Base-by-base conservation (phyloP, 2,329 filamentous ascomycete genomes). In the Calonectria multiphialidica region DNA sequence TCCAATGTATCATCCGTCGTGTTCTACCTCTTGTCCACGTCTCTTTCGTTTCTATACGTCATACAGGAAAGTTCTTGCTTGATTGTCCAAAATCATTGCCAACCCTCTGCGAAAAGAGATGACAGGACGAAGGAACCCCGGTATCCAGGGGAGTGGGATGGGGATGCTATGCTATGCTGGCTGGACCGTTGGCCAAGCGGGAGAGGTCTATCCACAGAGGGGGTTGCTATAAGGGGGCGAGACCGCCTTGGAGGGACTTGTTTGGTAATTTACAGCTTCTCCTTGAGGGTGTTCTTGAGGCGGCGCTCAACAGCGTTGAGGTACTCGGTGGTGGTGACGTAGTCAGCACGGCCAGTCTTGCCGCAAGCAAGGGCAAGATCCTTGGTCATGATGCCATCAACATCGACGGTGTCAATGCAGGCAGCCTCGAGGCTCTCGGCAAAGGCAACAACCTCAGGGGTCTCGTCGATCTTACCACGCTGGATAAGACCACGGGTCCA, bases 351-450 rank as follows among this genome's bases (percentile, higher is more conserved):
- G 74, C 91, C 93, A 80, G 93, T 95, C 90, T 96, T 96, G 81
- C 97, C 97, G 84, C 94, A 97, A 61, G 96, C 94, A 72, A 98
- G 91, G n/a, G 97, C 97, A 80, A 99, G 87, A 86, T 99, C 97
- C 92, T 99, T 99, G 85, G 97, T 99, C 97, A 98, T 99, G 88
- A 98, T 94, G 75, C 94, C 94, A 82, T 98, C 96, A 71, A 94
- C 85, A 83, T 98, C 94, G 78, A 99, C 97, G 30, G 96, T 96
- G 84, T 98, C 95, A 72, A 98, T 89, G 84, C 97, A 98, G 44
- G 97, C 97, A 85, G 94, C 90, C 90, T 99, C 97, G 68, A 99
- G 91, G 82, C 90, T 91, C 88, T 98, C 94, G 71, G 96, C 97
- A 81, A 98, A 99, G 63, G 94, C 90, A 72, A 98, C 92, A 33